Base-by-base conservation (phyloP, 2,329 filamentous ascomycete genomes). In the Thelonectria rubi region DNA sequence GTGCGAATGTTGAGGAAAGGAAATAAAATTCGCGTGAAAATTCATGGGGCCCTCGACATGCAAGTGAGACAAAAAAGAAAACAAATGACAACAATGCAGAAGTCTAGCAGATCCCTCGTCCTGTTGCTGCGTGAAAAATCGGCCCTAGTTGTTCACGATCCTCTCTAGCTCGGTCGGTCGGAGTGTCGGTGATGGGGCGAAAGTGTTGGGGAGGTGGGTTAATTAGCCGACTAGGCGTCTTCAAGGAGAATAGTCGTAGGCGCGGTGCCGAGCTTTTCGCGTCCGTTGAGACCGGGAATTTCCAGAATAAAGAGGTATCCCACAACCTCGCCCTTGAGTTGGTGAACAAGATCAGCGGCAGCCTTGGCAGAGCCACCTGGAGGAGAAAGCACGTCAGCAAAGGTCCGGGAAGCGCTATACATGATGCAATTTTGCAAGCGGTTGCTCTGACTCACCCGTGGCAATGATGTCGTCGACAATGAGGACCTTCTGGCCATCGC, bases 391-490 rank as follows among this genome's bases (percentile, higher is more conserved):
- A 68, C 49, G 66, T 72, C 50, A 72, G 69, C 52, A 17, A 40
- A 30, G 43, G 57, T 32, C 34, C 40, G 9, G 40, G 43, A 46
- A 45, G 58, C 45, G 42, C 32, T 51, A 59, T 53, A 40, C 45
- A 52, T 55, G 43, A n/a, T 63, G 57, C 56, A 60, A 60, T 57
- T 7, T 24, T 42, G 39, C 32, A 14, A 11, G 10, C 10, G 21
- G 30, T 15, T 42, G 21, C 21, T 26, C 34, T 34, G 55, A 80
- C 90, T 78, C 84, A 97, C 94, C 94, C 67, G 95, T 99, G 59
- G 95, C 95, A 81, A 99, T 98, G 75, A 99, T 97, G 77, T 99
- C 95, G 78, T 99, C 95, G 32, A 99, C 93, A 68, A 99, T 86
- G 65, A 99, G 82, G 60, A 97, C 94, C 78, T 90, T 94, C 81